Evolutionary conservation across 139 green algal species (phyloP), one percentile per base, ranked within the genome.

Genomic region (Auxenochlorella protothecoides): DNA sequence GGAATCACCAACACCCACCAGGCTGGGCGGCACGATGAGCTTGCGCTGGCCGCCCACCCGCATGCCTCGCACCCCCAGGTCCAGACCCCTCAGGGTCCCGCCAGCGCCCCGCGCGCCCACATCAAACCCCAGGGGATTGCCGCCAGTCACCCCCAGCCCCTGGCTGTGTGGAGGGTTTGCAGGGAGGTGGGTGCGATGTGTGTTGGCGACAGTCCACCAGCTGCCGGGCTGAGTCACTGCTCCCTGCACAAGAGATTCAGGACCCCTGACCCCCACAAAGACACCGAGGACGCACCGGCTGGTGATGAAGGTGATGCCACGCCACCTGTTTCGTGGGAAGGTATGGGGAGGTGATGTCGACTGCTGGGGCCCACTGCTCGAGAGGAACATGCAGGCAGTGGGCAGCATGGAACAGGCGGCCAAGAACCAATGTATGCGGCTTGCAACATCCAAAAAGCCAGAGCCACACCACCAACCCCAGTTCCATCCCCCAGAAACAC

Each of bases 61-160:
- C 91, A 97, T 97, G 56, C 92, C 92, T 0, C 88, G 74, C 65
- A 96, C 84, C 1, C 89, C 91, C 64, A 94, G 68, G 70, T 96
- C 90, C 9, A 96, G 78, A 6, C 89, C 89, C 5, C 72, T 70
- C 4, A 95, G 80, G 5, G 84, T 86, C 55, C 88, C 87, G 61
- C 87, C 74, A 5, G 83, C 72, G 5, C 81, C 83, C 5, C 70
- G 66, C 13, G 76, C 76, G 0, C 92, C 92, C 3, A 97, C 80
- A 67, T 97, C 89, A 84, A 97, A 97, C 3, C 92, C 92, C 5
- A 94, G 74, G 3, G 92, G 92, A 3, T 69, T 84, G 57, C 92
- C 92, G 15, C 81, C 81, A 3, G 87, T 91, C 52, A 97, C 92
- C 11, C 92, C 92, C 70, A 90, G 78, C 15, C 92, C 92, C 72